Conservation (phyloP, 768 basidiomycete genomes). For the Glaciozyma martinii region DNA sequence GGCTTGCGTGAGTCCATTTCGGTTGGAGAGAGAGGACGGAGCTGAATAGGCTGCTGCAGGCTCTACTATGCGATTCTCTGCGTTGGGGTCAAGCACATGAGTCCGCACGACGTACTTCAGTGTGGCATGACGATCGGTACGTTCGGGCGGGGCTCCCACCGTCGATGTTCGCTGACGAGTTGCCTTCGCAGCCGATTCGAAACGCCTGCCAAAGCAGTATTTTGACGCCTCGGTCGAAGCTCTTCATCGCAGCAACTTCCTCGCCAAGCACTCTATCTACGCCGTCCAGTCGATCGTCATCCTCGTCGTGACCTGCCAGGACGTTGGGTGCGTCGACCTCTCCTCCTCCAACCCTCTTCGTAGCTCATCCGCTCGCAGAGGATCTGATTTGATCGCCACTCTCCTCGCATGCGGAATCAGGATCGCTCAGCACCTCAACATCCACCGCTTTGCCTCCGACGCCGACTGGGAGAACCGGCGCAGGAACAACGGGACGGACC, state of each 20-base stretch:
- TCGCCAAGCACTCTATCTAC: slow-evolving; percentile 21
- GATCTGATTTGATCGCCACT: slow-evolving; percentile 24
- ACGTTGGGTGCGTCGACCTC: slow-evolving; percentile 4
- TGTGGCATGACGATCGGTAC: background rate
- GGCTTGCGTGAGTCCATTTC: slow-evolving; percentile 4
- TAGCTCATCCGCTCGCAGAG: background rate
- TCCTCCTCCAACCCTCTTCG: background rate
- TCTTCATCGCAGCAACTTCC: slow-evolving; percentile 17
- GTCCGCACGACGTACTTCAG: background rate
- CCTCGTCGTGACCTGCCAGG: slow-evolving; percentile 11
- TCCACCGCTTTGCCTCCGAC: slow-evolving; percentile 23
- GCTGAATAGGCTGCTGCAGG: background rate
- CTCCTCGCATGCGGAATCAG: slow-evolving; percentile 22
- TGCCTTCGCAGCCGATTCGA: slow-evolving; percentile 5
- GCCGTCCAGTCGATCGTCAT: slow-evolving; percentile 18
- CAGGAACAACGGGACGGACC: slow-evolving; percentile 17
- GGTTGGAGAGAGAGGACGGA: background rate
- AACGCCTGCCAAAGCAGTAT: slow-evolving; percentile 5
- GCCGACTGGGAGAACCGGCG: slow-evolving; percentile 20
- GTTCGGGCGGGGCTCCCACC: background rate
- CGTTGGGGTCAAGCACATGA: slow-evolving; percentile 25
- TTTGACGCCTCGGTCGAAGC: slow-evolving; percentile 25
- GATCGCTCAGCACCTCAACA: slow-evolving; percentile 25
- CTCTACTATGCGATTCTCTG: slow-evolving; percentile 22
- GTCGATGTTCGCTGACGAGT: background rate